Percentiles rank a stretch among this genome's conserved stretches.
phyloP scores from a whole-genome alignment of 2,329 filamentous ascomycete genomes.

The Talaromyces sp. region DNA sequence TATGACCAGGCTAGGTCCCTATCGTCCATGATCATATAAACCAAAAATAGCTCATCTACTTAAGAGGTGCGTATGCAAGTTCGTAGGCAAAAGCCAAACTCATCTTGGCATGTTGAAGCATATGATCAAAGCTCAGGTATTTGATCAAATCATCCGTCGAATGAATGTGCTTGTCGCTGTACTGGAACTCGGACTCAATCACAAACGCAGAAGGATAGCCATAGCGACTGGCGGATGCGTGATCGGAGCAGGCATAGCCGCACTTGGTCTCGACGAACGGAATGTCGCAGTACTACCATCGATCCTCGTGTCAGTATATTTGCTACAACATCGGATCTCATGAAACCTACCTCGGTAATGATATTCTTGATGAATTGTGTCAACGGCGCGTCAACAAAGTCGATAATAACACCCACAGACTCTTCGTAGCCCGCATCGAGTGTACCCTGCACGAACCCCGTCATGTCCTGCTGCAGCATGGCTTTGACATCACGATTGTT shows the following conservation, averaged over 20 bases:
- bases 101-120: constrained; percentile 84
- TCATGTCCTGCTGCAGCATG: constrained; percentile 99
- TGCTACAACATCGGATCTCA: background rate
- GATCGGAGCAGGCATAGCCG: constrained; percentile 75
- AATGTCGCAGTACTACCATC: constrained; percentile 75
- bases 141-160: constrained; percentile 66
- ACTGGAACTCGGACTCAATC: constrained; percentile 56
- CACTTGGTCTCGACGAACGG: constrained; percentile 84
- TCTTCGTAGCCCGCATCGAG: constrained; percentile 76
- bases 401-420: constrained; percentile 85
- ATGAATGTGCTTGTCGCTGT: constrained; percentile 67
- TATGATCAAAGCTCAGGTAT: constrained; percentile 75
- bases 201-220: constrained; percentile 63
- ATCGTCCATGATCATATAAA: background rate
- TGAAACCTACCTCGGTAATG: constrained; percentile 57
- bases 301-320: background rate
- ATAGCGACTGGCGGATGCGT: constrained; percentile 61
- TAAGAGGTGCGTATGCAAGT: constrained; percentile 70
- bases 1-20: background rate
- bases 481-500: constrained; percentile 73
- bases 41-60: constrained; percentile 16
- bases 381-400: constrained; percentile 76
- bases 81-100: constrained; percentile 80
- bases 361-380: constrained; percentile 89
- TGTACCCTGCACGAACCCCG: constrained; percentile 77